Evolutionary conservation across 1,284 basidiomycete genomes (phyloP), one percentile per base, ranked within the genome.

Genomic region (Ceratobasidium sp.): DNA sequence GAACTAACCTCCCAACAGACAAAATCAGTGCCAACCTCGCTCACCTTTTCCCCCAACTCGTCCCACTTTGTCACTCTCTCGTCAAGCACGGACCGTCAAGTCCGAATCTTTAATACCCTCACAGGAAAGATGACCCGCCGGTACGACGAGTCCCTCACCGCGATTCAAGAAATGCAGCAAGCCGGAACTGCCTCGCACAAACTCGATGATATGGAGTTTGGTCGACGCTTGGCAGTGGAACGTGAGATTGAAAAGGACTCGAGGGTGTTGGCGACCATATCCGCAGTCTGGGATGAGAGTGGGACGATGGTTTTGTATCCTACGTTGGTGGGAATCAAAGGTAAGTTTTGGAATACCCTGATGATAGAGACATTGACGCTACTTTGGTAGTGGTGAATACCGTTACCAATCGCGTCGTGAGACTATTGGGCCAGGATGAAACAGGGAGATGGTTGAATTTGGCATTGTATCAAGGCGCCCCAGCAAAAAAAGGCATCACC

Each of bases 181-280:
- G 93, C 93, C 0, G 94, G 93, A 1, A 96, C 94, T 6, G 89
- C 93, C 0, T 86, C 94, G 20, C 93, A 91, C 80, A 91, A 89
- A 76, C 87, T 99, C 10, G 97, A 99, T 72, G 95, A 98, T 78
- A 99, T 99, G 96, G 97, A 99, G 77, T 98, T 99, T 76, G 96
- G 97, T n/a, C 84, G 97, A 69, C 85, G 97, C 10, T 82, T 99
- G 55, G 97, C 97, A 0, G 83, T 90, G 15, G 97, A 99, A 79
- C 85, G 93, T 71, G 96, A 99, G 75, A 79, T 99, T 54, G 94
- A 98, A 77, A 83, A 90, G 43, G 86, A 89, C 42, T 73, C 74
- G 84, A 87, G 35, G 47, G 68, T 73, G 8, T 74, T 76, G 20
- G 69, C 73, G 20, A 74, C 91, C 81, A 92, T 88, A 42, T 94